Percentiles rank a stretch among this genome's conserved stretches.
phyloP scores from a whole-genome alignment of 805 yeast species.

The Zygosaccharomyces siamensis region DNA sequence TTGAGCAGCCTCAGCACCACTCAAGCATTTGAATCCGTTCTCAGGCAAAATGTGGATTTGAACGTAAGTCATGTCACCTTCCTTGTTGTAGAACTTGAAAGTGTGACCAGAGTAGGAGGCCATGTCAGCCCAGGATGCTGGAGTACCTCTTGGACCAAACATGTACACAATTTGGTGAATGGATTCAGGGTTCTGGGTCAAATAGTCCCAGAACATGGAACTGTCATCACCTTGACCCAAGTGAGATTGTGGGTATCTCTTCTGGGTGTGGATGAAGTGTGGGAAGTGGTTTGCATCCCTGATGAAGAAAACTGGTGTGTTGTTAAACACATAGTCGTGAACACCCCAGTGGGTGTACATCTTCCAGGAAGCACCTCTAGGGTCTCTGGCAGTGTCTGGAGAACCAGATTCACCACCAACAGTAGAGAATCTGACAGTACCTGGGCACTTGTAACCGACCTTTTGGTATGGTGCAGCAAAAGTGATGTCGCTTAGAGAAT shows the following conservation, averaged over 20 bases:
- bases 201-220: slow-evolving; percentile 54
- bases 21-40: slow-evolving; percentile 44
- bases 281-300: slow-evolving; percentile 79
- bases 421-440: slow-evolving; percentile 57
- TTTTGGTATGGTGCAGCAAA: slow-evolving; percentile 41
- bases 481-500: slow-evolving; percentile 50
- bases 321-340: slow-evolving; percentile 79
- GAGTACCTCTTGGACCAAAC: slow-evolving; percentile 60
- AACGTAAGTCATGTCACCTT: slow-evolving; percentile 49
- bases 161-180: slow-evolving; percentile 53
- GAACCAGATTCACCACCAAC: slow-evolving; percentile 84
- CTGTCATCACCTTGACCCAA: slow-evolving; percentile 43
- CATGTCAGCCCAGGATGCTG: slow-evolving; percentile 50
- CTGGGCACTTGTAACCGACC: slow-evolving; percentile 41
- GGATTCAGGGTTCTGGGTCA: slow-evolving; percentile 50
- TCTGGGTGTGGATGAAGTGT: slow-evolving; percentile 83
- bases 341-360: slow-evolving; percentile 81
- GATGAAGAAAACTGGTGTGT: slow-evolving; percentile 79
- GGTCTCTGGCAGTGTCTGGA: slow-evolving; percentile 81
- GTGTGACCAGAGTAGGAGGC: slow-evolving; percentile 65
- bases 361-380: slow-evolving; percentile 79
- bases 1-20: slow-evolving; percentile 44
- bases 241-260: slow-evolving; percentile 63
- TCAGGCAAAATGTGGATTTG: slow-evolving; percentile 52
- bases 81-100: slow-evolving; percentile 49